Evolutionary conservation across 2,329 filamentous ascomycete species (phyloP), one percentile per base, ranked within the genome.

Genomic region (Botrytis tulipae): DNA sequence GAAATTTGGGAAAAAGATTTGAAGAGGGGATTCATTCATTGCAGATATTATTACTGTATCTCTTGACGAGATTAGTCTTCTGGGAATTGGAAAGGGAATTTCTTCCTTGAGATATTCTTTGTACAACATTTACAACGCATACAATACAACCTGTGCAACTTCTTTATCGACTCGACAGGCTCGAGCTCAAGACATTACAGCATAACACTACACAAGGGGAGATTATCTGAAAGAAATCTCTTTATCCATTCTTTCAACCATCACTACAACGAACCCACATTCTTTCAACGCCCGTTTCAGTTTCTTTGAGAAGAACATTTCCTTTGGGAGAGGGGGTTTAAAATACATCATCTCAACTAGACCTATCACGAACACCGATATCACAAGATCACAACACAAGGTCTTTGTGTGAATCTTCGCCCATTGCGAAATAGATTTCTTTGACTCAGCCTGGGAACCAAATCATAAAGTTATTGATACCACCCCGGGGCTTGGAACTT

Each of bases 391-490:
- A 29, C 32, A 29, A 54, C 20, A 68, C 65, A 57, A 54, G 18
- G 25, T 32, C 25, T 16, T 54, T 57, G 48, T 57, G 37, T 68
- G n/a, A 68, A 68, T 25, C 22, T 48, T 25, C 14, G 16, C 22
- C 44, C 42, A 48, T 14, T n/a, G 29, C 4, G 25, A 20, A 57
- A 6, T 2, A 46, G 25, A 54, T 40, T 57, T 42, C 25, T 57
- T 42, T 57, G 46, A 42, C 35, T 54, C 63, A 37, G 51, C 10
- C 18, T 25, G 35, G 35, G 35, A 37, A 57, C 51, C 54, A 16
- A 29, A 40, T 51, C 46, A 51, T 68, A 54, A 68, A 68, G 48
- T 57, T n/a, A 42, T 68, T 68, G 65, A 29, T 42, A 57, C 18
- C 8, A 5, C 2, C 35, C 25, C 3, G 20, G 20, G 37, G 35